A percentile compares a stretch with the other conserved stretches of the same genome.
phyloP scores from a whole-genome alignment of 345 rosid genomes.

The Eucalyptus leucophloia region DNA sequence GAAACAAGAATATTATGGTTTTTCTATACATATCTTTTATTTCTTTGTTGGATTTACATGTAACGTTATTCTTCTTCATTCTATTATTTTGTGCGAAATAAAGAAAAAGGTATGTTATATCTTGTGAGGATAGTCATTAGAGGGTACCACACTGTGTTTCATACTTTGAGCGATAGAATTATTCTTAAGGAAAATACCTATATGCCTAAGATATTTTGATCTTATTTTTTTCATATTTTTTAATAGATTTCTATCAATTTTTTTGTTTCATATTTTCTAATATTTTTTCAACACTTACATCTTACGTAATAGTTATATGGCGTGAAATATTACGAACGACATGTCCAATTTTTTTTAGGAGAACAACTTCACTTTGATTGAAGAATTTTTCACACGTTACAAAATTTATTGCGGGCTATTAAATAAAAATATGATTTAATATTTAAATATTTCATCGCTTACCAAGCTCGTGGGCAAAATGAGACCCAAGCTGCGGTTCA shows the following conservation, averaged over 20 bases:
- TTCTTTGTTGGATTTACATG: background rate
- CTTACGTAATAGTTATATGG: background rate
- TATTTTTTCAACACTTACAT: background rate
- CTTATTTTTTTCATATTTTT: no score
- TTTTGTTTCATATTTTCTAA: no score
- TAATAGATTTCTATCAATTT: background rate
- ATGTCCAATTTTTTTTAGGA: background rate
- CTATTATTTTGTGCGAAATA: background rate
- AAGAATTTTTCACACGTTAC: background rate
- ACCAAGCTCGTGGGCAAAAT: background rate
- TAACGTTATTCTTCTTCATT: background rate
- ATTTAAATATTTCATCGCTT: background rate
- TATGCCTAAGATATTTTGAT: background rate
- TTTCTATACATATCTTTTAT: no score
- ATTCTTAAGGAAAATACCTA: background rate
- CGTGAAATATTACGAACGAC: background rate
- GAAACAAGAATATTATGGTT: background rate
- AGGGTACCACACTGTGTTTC: background rate
- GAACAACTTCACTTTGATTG: background rate
- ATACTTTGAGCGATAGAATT: background rate
- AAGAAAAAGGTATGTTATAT: no score
- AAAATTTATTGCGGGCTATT: background rate
- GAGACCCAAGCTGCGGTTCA: no score
- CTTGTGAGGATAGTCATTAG: background rate
- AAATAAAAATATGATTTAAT: no score